Evolutionary conservation across 2,329 filamentous ascomycete species (phyloP).

Genomic region (Grosmannia serpens): DNA sequence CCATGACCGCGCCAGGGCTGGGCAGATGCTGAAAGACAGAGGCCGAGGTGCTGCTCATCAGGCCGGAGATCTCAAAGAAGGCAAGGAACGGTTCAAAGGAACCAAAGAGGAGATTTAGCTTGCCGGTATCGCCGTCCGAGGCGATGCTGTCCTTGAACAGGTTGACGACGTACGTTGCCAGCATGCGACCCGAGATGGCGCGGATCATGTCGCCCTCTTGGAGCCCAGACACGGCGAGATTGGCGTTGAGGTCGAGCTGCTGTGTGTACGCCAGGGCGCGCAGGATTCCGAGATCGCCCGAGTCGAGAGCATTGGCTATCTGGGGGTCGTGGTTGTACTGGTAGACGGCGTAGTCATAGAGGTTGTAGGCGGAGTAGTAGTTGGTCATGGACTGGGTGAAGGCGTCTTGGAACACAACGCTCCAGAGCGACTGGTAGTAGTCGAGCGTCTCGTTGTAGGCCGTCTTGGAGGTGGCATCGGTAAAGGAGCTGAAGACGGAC

Average conservation of each 20-base stretch:
- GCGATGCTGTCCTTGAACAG: slow-evolving; percentile 32
- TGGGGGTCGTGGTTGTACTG: slow-evolving; percentile 38
- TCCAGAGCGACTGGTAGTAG: slow-evolving; percentile 33
- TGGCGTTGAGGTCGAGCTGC: slow-evolving; percentile 44
- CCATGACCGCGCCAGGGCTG: slow-evolving; percentile 62
- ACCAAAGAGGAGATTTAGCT: slow-evolving; percentile 42
- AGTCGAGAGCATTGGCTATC: slow-evolving; percentile 25
- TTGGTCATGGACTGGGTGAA: slow-evolving; percentile 24
- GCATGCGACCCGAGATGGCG: slow-evolving; percentile 40
- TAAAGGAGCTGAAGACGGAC: slow-evolving; percentile 17
- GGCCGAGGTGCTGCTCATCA: slow-evolving; percentile 39
- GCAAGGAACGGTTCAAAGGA: slow-evolving; percentile 42
- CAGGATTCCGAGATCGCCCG: slow-evolving; percentile 39
- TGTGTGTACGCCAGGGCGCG: slow-evolving; percentile 53
- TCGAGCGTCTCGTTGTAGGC: slow-evolving; percentile 16
- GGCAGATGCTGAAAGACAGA: slow-evolving; percentile 39
- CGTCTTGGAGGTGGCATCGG: slow-evolving; percentile 9
- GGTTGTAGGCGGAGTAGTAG: slow-evolving; percentile 37
- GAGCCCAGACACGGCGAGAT: slow-evolving; percentile 45
- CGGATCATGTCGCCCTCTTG: slow-evolving; percentile 27
- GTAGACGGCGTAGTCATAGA: slow-evolving; percentile 47
- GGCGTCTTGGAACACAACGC: slow-evolving; percentile 24
- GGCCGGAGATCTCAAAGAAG: slow-evolving; percentile 38
- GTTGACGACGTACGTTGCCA: slow-evolving; percentile 32
- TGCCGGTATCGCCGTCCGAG: slow-evolving; percentile 25